Evolutionary conservation across 2,329 filamentous ascomycete species (phyloP).

Genomic region (Fusarium tupiense): DNA sequence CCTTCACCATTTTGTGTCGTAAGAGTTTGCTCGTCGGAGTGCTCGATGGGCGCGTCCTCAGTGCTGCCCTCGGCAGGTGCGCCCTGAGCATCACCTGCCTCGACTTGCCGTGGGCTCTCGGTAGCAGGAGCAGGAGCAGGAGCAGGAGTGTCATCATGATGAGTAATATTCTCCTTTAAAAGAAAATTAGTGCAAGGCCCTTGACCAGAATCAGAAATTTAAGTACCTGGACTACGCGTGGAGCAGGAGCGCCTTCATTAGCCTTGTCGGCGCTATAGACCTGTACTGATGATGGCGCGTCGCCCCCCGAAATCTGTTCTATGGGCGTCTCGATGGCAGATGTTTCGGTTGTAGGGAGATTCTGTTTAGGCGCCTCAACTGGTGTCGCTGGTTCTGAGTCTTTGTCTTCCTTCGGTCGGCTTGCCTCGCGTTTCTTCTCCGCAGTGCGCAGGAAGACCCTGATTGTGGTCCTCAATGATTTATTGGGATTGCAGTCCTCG

Average conservation of each 20-base stretch:
- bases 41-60: constrained; percentile 29
- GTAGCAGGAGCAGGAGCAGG: neutral
- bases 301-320: constrained; percentile 17
- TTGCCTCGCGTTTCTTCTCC: constrained; percentile 85
- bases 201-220: neutral
- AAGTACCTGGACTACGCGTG: constrained; percentile 31
- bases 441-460: constrained; percentile 90
- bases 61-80: constrained; percentile 21
- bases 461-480: constrained; percentile 90
- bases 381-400: constrained; percentile 54
- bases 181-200: neutral
- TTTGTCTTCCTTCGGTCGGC: constrained; percentile 61
- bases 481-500: constrained; percentile 88
- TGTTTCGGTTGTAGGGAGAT: constrained; percentile 42
- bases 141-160: neutral
- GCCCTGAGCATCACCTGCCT: constrained; percentile 19
- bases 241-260: constrained; percentile 10
- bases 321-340: constrained; percentile 31
- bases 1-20: constrained; percentile 36
- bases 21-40: constrained; percentile 31
- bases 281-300: constrained; percentile 9
- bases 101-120: constrained; percentile 21
- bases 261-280: constrained; percentile 3
- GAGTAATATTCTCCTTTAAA: constrained; percentile 2
- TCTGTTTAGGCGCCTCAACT: constrained; percentile 52